Percentiles rank a stretch among this genome's conserved stretches.
phyloP scores from a whole-genome alignment of 2,329 filamentous ascomycete species.

The Verticillium dahliae region DNA sequence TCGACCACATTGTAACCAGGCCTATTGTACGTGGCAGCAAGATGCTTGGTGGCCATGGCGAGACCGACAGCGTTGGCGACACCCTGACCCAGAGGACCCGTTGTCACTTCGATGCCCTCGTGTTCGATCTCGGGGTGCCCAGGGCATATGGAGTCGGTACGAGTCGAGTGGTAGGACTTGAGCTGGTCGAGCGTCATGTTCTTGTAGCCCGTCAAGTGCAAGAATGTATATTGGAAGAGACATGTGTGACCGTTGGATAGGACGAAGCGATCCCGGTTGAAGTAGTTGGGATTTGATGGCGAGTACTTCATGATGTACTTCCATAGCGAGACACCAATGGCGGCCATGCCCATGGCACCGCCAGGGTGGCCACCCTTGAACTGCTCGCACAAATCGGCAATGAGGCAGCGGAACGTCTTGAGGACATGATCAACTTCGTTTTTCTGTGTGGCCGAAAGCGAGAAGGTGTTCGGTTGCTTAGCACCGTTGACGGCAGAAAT shows the following conservation, averaged over 20 bases:
- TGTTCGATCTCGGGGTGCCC: conserved; percentile 50
- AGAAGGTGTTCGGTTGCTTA: conserved; percentile 2
- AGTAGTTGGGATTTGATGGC: conserved; percentile 42
- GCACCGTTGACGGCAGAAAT: conserved; percentile 6
- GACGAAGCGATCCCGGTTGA: conserved; percentile 54
- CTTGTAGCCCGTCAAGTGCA: conserved; percentile 42
- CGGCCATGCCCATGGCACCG: conserved; percentile 28
- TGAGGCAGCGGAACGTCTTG: conserved; percentile 1
- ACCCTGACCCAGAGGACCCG: conserved; percentile 49
- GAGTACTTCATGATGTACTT: conserved; percentile 54
- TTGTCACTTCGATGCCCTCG: conserved; percentile 50
- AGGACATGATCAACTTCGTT: conserved; percentile 6
- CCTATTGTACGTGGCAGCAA: conserved; percentile 43
- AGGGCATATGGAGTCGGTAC: conserved; percentile 36
- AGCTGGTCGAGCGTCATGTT: conserved; percentile 46
- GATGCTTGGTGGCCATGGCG: conserved; percentile 47
- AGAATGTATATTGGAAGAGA: conserved; percentile 42
- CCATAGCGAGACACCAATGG: conserved; percentile 37
- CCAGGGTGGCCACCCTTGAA: conserved; percentile 50
- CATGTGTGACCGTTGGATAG: conserved; percentile 50
- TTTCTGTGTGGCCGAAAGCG: conserved; percentile 6
- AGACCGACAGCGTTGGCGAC: conserved; percentile 50
- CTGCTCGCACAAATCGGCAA: conserved; percentile 46
- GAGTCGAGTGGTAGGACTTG: conserved; percentile 33
- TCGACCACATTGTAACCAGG: conserved; percentile 39